These are phyloP conservation scores for Aspergillus tanneri DNA, from an alignment of 2,329 filamentous ascomycete species.

Conservation along the genomic window DNA sequence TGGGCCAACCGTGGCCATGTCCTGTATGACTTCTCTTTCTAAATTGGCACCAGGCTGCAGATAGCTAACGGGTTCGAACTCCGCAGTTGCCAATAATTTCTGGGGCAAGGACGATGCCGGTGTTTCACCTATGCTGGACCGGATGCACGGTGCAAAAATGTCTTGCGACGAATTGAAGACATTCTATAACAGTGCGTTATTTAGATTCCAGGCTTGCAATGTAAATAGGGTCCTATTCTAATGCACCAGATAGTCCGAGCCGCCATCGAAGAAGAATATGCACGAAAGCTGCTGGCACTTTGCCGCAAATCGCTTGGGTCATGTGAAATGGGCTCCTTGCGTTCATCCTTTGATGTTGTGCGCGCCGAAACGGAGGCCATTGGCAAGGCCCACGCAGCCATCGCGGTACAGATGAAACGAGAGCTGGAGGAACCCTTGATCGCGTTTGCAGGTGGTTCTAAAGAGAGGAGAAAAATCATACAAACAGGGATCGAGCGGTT, in stretches of 20 bases:
- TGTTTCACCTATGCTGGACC: conserved; percentile 83
- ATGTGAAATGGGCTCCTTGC: conserved; percentile 79
- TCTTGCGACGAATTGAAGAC: conserved; percentile 90
- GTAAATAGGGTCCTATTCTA: conserved; percentile 5
- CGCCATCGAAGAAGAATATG: conserved; percentile 94
- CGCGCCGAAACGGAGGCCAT: conserved; percentile 88
- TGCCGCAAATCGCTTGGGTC: conserved; percentile 87
- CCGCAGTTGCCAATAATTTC: conserved; percentile 89
- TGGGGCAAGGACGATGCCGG: conserved; percentile 99
- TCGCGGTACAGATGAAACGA: conserved; percentile 90
- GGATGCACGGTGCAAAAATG: conserved; percentile 91
- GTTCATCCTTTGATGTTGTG: conserved; percentile 79
- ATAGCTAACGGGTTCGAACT: not conserved
- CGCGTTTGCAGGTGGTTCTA: conserved; percentile 91
- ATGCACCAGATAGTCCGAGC: conserved; percentile 64
- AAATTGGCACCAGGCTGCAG: not conserved
- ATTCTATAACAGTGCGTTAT: conserved; percentile 76
- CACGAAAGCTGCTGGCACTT: conserved; percentile 80
- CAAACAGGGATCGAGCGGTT: conserved; percentile 93
- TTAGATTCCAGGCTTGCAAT: not conserved
- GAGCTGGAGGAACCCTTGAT: conserved; percentile 91
- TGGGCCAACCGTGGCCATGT: conserved; percentile 64
- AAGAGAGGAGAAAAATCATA: conserved; percentile 94
- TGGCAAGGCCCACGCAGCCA: conserved; percentile 87
- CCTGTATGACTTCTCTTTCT: conserved; percentile 53